A percentile compares a stretch with the other conserved stretches of the same genome.
Conservation (phyloP, 306 rosid genomes). For the Rosa persica region DNA sequence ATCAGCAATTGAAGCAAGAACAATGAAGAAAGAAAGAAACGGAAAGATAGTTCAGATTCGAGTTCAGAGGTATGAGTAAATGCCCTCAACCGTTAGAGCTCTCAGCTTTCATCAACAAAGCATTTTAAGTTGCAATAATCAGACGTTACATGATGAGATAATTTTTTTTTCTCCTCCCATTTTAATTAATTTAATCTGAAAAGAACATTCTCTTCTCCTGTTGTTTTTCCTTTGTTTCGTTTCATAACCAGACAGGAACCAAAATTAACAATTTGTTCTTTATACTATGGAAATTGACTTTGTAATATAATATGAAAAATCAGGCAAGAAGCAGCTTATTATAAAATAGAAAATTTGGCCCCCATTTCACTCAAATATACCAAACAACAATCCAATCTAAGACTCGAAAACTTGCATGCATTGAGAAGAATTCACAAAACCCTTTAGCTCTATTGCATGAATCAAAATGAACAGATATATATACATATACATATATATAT, state of each 20-base stretch:
- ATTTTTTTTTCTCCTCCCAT: too few species aligned
- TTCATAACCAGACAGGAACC: neutral
- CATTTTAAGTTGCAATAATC: neutral
- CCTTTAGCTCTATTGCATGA: neutral
- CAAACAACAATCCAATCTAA: neutral
- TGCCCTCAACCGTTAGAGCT: neutral
- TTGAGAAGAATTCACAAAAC: neutral
- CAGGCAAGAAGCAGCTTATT: neutral
- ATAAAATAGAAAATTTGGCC: neutral
- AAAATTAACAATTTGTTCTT: neutral
- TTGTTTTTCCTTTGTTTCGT: neutral
- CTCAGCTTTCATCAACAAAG: neutral
- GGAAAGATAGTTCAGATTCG: neutral
- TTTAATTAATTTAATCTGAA: too few species aligned
- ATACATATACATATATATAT: too few species aligned
- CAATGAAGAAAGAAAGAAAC: neutral
- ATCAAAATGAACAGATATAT: neutral
- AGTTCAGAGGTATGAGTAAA: neutral
- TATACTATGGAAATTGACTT: neutral
- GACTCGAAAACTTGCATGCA: neutral
- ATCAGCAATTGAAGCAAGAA: neutral
- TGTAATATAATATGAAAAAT: neutral
- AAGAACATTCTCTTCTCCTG: neutral
- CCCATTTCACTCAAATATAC: neutral
- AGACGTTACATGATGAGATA: neutral